Base-by-base conservation (phyloP, 768 basidiomycete species). In the Boletellus sp. region DNA sequence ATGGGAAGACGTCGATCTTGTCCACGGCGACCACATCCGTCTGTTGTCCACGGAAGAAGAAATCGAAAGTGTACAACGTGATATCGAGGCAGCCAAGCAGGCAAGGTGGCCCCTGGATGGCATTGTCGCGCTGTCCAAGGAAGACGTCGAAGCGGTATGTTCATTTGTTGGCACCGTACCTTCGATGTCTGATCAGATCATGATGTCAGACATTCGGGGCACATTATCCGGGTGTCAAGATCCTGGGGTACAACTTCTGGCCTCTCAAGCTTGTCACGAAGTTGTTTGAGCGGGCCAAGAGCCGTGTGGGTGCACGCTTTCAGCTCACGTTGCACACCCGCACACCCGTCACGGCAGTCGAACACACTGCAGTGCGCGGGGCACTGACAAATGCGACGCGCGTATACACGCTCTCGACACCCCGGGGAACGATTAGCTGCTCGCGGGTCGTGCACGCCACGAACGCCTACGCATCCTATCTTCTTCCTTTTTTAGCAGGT, bases 381-480 rank as follows among this genome's bases (percentile, higher is more conserved):
- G 49, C 54, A n/a, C 35, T 55, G 13, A 13, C 28, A 3, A 35
- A 47, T 12, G 28, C n/a, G n/a, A 17, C 44, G 3, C 55, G 42
- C 28, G 31, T 13, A 7, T 62, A 53, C 39, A 41, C 31, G 16
- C 37, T 66, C 9, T 56, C 42, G 4, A 94, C 91, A 0, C 77
- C 83, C 0, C 78, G 90, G n/a, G 91, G 93, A 1, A 55, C 60
- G 1, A 64, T 92, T 19, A 36, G 62, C 4, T 83, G 86, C 54
- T 66, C 73, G 17, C 81, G 83, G 51, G 78, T 95, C 38, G 71
- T 96, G 4, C 90, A 94, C 62, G 90, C 90, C 0, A 94, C 90
- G 10, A 96, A 96, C 58, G 94, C 74, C 0, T 94, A 94, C 52
- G 79, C 84, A 11, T 79, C 84, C 3, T 76, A 87, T 57, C 78